A percentile compares a stretch with the other conserved stretches of the same genome.
Conservation (phyloP, 192 early-diverging fungal species). For the Coemansia sp. region DNA sequence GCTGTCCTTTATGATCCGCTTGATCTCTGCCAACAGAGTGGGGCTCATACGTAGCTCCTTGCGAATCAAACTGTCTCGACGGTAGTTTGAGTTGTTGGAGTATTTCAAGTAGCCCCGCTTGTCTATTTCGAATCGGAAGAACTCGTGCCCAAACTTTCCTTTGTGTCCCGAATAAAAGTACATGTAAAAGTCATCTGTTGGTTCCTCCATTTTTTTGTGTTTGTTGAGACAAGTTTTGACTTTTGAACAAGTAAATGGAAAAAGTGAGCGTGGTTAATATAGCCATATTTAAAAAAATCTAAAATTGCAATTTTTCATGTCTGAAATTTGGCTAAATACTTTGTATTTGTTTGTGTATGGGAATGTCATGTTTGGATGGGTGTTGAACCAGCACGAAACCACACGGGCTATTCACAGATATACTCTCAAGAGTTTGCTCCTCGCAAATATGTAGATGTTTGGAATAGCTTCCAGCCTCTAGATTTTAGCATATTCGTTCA, state of each 20-base stretch:
- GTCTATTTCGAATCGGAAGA: slow-evolving; percentile 95
- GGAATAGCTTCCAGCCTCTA: too few relatives aligned
- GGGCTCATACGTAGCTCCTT: slow-evolving; percentile 86
- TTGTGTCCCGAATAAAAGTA: slow-evolving; percentile 76
- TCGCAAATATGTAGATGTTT: too few relatives aligned
- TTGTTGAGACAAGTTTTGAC: not conserved
- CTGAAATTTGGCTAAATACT: not conserved
- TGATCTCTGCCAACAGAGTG: slow-evolving; percentile 80
- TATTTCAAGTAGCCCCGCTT: slow-evolving; percentile 87
- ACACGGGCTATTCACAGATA: too few relatives aligned
- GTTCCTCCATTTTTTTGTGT: not conserved
- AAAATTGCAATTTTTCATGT: too few relatives aligned
- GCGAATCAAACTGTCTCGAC: slow-evolving; percentile 93
- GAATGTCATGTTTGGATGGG: not conserved
- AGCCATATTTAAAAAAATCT: not conserved
- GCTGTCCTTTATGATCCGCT: slow-evolving; percentile 84
- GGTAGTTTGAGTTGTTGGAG: slow-evolving; percentile 98
- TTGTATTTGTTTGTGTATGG: not conserved
- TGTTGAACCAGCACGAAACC: too few relatives aligned
- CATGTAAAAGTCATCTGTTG: slow-evolving; percentile 32
- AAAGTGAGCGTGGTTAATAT: not conserved
- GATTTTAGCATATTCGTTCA: too few relatives aligned
- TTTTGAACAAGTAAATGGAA: not conserved
- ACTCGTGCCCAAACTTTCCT: slow-evolving; percentile 98
- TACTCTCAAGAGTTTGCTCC: too few relatives aligned